Evolutionary conservation across 2,329 filamentous ascomycete species (phyloP), one percentile per base, ranked within the genome.

Genomic region (Cladosporium sp.): DNA sequence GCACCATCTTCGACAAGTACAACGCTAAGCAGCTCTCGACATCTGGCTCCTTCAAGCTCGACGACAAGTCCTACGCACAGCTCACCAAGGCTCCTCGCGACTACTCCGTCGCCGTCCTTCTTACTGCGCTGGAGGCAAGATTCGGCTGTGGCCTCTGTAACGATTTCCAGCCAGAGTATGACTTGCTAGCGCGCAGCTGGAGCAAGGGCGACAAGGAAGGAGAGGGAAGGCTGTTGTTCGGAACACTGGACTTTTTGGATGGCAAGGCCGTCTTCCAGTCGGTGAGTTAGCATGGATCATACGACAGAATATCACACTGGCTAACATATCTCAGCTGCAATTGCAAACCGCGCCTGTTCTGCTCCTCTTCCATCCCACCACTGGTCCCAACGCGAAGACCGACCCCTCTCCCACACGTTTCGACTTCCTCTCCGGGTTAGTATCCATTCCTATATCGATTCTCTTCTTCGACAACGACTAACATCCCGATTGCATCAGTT

Each of bases 91-190:
- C 86, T 1, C 92, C 93, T 14, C 88, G 95, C 71, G 91, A 99
- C 79, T 96, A 97, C 78, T 88, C 88, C 46, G 85, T 91, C 31
- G 89, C 89, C 2, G 86, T 99, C 3, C 86, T 99, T 16, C 82
- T 99, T 70, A 99, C 95, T 1, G 95, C 95, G 44, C 80, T 93
- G 73, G 93, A 97, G 70, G 75, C 88, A 35, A 87, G 92, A 66
- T 97, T 91, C 76, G 91, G 91, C 67, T 99, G 95, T 78, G 83
- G 88, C 70, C 83, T 98, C 58, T 99, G 95, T 79, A 86, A 88
- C 62, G 92, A 96, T 62, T 97, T 99, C 78, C 91, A 97, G 78
- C 90, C 93, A 1, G 95, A 99, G 80, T 99, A 93, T 91, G 91
- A 96, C 64, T 79, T 98, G 63, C 81, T 99, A 64, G 87, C 87